Evolutionary conservation across 2,329 filamentous ascomycete genomes (phyloP), one percentile per base, ranked within the genome.

Genomic region (Claviceps sp.): DNA sequence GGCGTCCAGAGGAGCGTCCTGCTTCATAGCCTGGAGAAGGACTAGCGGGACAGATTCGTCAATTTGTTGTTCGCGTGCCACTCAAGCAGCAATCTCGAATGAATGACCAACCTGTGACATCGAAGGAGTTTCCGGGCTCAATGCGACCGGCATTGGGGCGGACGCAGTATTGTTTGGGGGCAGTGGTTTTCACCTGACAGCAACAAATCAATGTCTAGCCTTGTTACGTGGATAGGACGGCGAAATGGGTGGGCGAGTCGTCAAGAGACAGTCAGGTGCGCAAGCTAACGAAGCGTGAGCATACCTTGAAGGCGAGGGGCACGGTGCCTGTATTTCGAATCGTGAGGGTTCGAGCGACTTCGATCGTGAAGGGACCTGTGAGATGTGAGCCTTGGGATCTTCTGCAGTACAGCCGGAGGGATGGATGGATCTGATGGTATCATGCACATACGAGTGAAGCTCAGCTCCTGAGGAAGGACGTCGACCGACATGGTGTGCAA

Each of bases 141-240:
- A 98, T 93, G 67, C 90, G 86, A 62, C 93, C 93, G 50, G 90
- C 95, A 75, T 98, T 97, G 53, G 93, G 91, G 63, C 93, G 84
- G 54, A 97, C 91, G 69, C 93, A 97, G 74, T 98, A 98, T 91
- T 97, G 93, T 74, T 97, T 97, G 37, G 93, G 93, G 48, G 93
- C 93, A 57, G 93, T 98, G 48, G 93, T 98, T 82, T 98, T 98
- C 70, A 98, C 93, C 89, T 95, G 61, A 14, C 14, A 44, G 22
- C 45, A 18, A 38, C n/a, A 18, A 24, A 11, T 47, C 16, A 37
- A 40, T 22, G 50, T 42, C 30, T 16, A 30, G 40, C 38, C n/a
- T 50, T 26, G 18, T 4, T 16, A 9, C 18, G 40, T 40, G 34
- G 18, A 30, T 18, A 26, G 26, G n/a, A 9, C 20, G 16, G 37